Conservation (phyloP, 768 basidiomycete species). For the Collybia mongolica region DNA sequence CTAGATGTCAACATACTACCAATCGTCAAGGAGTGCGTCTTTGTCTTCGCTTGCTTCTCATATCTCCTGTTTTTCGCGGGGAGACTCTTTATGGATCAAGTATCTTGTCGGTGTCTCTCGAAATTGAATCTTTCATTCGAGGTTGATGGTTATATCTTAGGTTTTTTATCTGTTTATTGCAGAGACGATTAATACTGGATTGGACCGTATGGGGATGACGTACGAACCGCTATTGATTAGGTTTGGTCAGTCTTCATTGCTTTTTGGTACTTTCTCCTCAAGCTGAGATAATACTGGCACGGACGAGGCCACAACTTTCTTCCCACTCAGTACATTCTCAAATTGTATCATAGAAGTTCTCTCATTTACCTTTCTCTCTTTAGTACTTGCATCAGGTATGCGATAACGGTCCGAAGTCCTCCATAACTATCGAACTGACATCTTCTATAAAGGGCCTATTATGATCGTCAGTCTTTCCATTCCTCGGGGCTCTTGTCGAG, state of each 20-base stretch:
- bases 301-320: conserved; percentile 28
- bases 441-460: conserved; percentile 12
- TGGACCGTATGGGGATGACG: conserved; percentile 43
- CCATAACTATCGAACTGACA: background rate
- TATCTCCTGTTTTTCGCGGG: conserved; percentile 4
- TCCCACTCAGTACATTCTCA: conserved; percentile 28
- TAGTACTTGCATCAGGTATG: conserved; percentile 27
- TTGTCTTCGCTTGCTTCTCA: background rate
- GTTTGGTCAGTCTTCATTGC: conserved; percentile 24
- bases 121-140: background rate
- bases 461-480: conserved; percentile 25
- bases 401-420: background rate
- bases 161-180: conserved; percentile 40
- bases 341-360: conserved; percentile 13
- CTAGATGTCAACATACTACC: conserved; percentile 33
- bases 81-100: conserved; percentile 32
- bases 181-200: conserved; percentile 42
- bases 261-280: background rate
- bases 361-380: background rate
- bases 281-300: conserved; percentile 20
- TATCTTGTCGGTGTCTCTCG: conserved; percentile 23
- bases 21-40: conserved; percentile 27
- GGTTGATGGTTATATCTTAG: conserved; percentile 15
- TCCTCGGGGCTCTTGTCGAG: background rate
- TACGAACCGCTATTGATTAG: conserved; percentile 44